Conservation (phyloP, 2,329 filamentous ascomycete species). For the Didymella keratinophila region DNA sequence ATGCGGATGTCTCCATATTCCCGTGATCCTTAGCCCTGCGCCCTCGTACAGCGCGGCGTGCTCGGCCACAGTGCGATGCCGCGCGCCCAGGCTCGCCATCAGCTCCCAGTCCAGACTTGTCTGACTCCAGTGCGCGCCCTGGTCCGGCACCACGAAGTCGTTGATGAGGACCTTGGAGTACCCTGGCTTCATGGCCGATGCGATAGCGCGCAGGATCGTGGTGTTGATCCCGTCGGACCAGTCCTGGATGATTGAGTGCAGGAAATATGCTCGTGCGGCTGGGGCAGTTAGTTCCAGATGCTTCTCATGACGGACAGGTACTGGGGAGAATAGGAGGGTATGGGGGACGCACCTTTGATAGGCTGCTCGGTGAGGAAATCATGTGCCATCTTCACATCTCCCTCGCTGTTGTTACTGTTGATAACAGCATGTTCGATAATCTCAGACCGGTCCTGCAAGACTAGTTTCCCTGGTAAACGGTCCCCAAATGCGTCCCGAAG, state of each 20-base stretch:
- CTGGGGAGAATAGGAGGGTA: too few species aligned
- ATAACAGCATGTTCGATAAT: slow-evolving; percentile 33
- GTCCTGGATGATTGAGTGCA: slow-evolving; percentile 43
- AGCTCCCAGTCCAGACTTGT: slow-evolving; percentile 40
- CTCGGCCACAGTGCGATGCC: slow-evolving; percentile 36
- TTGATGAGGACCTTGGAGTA: slow-evolving; percentile 42
- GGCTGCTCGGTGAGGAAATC: slow-evolving; percentile 45
- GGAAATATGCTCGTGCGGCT: slow-evolving; percentile 37
- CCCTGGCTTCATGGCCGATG: slow-evolving; percentile 39
- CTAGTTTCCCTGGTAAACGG: slow-evolving; percentile 27
- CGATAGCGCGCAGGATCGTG: slow-evolving; percentile 33
- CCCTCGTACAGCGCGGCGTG: slow-evolving; percentile 32
- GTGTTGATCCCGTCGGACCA: slow-evolving; percentile 36
- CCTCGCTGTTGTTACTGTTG: slow-evolving; percentile 23
- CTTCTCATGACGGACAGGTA: not conserved
- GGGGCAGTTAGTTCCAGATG: not conserved
- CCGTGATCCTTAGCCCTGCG: slow-evolving; percentile 27
- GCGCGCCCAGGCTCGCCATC: slow-evolving; percentile 32
- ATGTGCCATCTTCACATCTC: slow-evolving; percentile 43
- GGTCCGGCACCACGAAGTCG: slow-evolving; percentile 38
- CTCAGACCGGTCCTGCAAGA: slow-evolving; percentile 37
- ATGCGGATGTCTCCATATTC: slow-evolving; percentile 28
- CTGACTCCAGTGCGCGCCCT: slow-evolving; percentile 35
- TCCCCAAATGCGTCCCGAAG: slow-evolving; percentile 26
- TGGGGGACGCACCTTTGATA: slow-evolving; percentile 37